Evolutionary conservation across 2,329 filamentous ascomycete species (phyloP).

Genomic region (Hyphodiscus sp.): DNA sequence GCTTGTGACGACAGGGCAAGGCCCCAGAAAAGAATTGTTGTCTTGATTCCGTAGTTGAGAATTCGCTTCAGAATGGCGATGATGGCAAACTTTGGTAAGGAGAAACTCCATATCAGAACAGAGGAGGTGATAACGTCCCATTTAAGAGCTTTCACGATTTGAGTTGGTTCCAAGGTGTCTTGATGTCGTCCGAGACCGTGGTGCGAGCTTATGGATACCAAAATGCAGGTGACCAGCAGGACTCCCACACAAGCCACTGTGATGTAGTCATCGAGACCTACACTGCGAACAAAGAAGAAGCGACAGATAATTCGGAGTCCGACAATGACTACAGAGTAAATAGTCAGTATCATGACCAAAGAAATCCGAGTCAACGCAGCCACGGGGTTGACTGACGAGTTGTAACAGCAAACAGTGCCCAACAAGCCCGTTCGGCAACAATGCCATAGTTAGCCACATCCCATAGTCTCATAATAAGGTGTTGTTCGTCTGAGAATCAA

Average conservation of each 20-base stretch:
- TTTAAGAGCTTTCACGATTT: conserved; percentile 21
- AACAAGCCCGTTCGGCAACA: neutral
- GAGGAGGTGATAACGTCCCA: conserved; percentile 30
- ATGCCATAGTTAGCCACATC: neutral
- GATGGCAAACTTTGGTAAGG: conserved; percentile 31
- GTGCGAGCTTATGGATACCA: conserved; percentile 24
- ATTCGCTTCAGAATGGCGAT: conserved; percentile 30
- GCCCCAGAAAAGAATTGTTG: conserved; percentile 27
- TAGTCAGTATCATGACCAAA: neutral
- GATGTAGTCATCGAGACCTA: neutral
- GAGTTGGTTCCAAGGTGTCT: conserved; percentile 10
- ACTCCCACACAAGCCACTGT: neutral
- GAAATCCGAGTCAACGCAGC: neutral
- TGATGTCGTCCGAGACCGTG: conserved; percentile 28
- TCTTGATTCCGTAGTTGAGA: conserved; percentile 27
- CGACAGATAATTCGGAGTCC: neutral
- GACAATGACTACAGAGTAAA: neutral
- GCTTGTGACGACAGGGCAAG: conserved; percentile 30
- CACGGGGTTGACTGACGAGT: neutral
- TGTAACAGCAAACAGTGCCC: neutral
- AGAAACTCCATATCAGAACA: conserved; percentile 31
- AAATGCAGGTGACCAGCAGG: conserved; percentile 13
- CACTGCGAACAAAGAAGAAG: neutral
- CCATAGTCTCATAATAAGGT: neutral
- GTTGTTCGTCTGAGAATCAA: neutral